Evolutionary conservation across 805 yeast species (phyloP), one percentile per base, ranked within the genome.

Genomic region (Blastobotrys chiropterorum): DNA sequence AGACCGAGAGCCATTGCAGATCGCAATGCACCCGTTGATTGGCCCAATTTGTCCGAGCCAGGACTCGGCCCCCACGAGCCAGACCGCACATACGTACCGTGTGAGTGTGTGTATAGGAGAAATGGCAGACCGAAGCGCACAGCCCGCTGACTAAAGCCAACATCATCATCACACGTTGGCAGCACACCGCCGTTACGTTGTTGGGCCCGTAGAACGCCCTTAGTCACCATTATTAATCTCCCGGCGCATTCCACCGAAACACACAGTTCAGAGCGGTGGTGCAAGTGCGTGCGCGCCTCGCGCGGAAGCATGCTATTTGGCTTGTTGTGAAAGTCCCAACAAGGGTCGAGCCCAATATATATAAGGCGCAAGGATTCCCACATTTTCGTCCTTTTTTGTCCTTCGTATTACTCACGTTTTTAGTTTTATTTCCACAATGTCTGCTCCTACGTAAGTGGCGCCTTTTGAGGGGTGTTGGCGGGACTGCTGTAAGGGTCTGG

Each of bases 391-490:
- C 34, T 6, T 26, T 26, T 26, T 26, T 11, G 8, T 11, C 5
- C 34, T 6, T 11, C 34, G 34, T 26, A 26, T 26, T 26, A 26
- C 34, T 26, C 34, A 26, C 34, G 11, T 26, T 26, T 14, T 40
- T 19, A 5, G 15, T 19, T 40, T 40, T 19, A 6, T 22, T n/a
- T n/a, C 7, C 17, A 46, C n/a, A 46, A 48, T 48, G 50, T 38
- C 50, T 48, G 50, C 50, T 47, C 50, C 50, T 48, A 48, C 50
- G 50, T 48, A 48, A 48, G 50, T n/a, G n/a, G n/a, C n/a, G n/a
- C n/a, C n/a, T n/a, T n/a, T n/a, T n/a, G n/a, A 19, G 4, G 44
- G n/a, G 44, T 40, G 21, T n/a, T 40, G 44, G 13, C 7, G 17
- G 21, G 17, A 15, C 11, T 7, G 11, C 13, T 3, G 14, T 16